Conservation (phyloP, 768 basidiomycete species). For the Boletus patriciae region DNA sequence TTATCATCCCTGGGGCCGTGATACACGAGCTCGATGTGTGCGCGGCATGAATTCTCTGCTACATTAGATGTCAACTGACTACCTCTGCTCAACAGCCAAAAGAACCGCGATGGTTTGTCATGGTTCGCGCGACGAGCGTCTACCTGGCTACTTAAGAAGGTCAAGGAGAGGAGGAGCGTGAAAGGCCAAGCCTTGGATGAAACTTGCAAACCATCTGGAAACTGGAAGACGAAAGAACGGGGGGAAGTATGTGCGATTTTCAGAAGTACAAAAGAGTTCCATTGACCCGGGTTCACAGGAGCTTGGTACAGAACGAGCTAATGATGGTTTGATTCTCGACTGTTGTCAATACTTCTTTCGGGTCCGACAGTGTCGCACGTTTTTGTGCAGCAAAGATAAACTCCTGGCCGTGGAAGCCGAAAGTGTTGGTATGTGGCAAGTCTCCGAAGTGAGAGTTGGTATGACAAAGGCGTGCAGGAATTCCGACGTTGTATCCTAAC, state of each 20-base stretch:
- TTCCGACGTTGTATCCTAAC: conserved; percentile 30
- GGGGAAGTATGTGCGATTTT: conserved; percentile 40
- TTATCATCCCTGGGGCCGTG: conserved; percentile 74
- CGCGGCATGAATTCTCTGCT: conserved; percentile 15
- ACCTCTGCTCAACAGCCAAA: conserved; percentile 33
- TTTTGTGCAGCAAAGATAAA: conserved; percentile 67
- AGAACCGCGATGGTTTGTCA: conserved; percentile 42
- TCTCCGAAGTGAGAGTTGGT: background rate
- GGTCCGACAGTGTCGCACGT: conserved; percentile 45
- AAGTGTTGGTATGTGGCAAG: conserved; percentile 40
- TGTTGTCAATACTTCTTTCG: conserved; percentile 63
- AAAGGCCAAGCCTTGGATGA: conserved; percentile 64
- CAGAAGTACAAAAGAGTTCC: background rate
- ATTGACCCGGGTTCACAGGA: conserved; percentile 16
- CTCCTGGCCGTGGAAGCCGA: conserved; percentile 59
- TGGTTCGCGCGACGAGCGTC: conserved; percentile 73
- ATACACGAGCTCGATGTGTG: conserved; percentile 78
- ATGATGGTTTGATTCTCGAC: conserved; percentile 74
- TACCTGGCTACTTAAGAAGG: conserved; percentile 62
- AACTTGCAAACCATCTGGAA: conserved; percentile 58
- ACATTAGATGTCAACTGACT: background rate
- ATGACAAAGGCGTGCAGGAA: conserved; percentile 19
- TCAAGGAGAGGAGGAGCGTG: conserved; percentile 54
- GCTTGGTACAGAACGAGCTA: conserved; percentile 41
- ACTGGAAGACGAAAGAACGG: conserved; percentile 54